Base-by-base conservation (phyloP, 2,329 filamentous ascomycete genomes). In the Penicillium sp. region DNA sequence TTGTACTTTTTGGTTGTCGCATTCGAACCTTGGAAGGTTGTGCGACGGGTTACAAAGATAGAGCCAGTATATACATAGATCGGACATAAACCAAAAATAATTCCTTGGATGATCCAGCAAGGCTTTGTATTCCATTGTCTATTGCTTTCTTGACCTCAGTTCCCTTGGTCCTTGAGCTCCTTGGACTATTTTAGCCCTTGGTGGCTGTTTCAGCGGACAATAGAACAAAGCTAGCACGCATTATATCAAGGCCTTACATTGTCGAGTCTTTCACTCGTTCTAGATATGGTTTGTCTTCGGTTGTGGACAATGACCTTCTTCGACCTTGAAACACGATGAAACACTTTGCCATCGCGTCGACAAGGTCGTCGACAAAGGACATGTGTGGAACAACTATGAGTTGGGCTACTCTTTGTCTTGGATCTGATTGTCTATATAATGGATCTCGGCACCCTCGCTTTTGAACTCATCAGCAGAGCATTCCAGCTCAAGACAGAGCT, bases 31-130 rank as follows among this genome's bases (percentile, higher is more conserved):
- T 29, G 29, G 26, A 29, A 29, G 29, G 29, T 29, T 31, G 22
- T 24, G n/a, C 22, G 32, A 37, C 22, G 22, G 35, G 35, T 18
- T 35, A 48, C 43, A 48, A 53, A 38, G 47, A 57, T 53, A 55
- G 47, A 55, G 31, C 40, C 18, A 35, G 50, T 58, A 55, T 52
- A 54, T 39, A 42, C 31, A 59, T 55, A 51, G 53, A 51, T 44
- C 20, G 18, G 26, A 39, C 26, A 42, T 56, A 26, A 20, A 53
- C 24, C 37, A 40, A 42, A 55, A 24, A 24, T 16, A 20, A 44
- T 40, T 20, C 16, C 16, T 29, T 42, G 22, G 7, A 24, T 32
- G 4, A 29, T 26, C 11, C 22, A 38, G 20, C 35, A 34, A 24
- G 31, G n/a, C 6, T 44, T 26, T 24, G 44, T 55, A n/a, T 51